Evolutionary conservation across 2,329 filamentous ascomycete genomes (phyloP).

Genomic region (Diaporthe sp.): DNA sequence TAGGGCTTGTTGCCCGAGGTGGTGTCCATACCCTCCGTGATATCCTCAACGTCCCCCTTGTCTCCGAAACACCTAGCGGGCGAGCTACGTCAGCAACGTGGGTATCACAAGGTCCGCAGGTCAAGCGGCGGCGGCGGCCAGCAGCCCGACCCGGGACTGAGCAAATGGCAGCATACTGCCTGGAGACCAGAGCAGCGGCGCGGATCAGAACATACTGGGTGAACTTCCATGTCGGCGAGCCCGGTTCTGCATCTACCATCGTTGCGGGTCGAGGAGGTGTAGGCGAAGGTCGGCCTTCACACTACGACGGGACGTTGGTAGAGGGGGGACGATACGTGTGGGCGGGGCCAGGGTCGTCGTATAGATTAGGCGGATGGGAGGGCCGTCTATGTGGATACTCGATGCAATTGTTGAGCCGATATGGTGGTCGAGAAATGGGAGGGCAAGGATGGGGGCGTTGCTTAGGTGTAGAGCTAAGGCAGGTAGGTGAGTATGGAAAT

Average conservation of each 20-base stretch:
- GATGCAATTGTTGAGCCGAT: constrained; percentile 33
- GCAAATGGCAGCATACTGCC: constrained; percentile 1
- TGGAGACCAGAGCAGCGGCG: not conserved
- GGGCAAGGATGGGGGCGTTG: constrained; percentile 28
- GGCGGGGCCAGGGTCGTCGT: constrained; percentile 25
- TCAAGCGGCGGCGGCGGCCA: not conserved
- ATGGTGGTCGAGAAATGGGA: constrained; percentile 35
- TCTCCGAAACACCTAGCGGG: constrained; percentile 92
- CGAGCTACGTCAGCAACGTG: constrained; percentile 45
- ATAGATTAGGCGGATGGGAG: constrained; percentile 32
- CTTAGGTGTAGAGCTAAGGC: constrained; percentile 36
- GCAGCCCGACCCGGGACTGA: constrained; percentile 4
- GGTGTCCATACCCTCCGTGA: constrained; percentile 76
- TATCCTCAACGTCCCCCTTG: constrained; percentile 99
- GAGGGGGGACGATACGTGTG: constrained; percentile 29
- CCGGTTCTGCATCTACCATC: constrained; percentile 97
- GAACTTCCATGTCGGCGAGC: constrained; percentile 99
- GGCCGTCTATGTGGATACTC: constrained; percentile 23
- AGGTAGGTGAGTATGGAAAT: constrained; percentile 36
- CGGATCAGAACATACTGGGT: constrained; percentile 82
- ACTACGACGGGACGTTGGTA: constrained; percentile 41
- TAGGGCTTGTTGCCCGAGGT: not conserved
- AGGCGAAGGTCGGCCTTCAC: constrained; percentile 46
- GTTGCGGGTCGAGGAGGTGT: constrained; percentile 60
- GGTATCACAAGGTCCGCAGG: constrained; percentile 9